Evolutionary conservation across 768 basidiomycete genomes (phyloP).

Genomic region (Auricularia sp.): DNA sequence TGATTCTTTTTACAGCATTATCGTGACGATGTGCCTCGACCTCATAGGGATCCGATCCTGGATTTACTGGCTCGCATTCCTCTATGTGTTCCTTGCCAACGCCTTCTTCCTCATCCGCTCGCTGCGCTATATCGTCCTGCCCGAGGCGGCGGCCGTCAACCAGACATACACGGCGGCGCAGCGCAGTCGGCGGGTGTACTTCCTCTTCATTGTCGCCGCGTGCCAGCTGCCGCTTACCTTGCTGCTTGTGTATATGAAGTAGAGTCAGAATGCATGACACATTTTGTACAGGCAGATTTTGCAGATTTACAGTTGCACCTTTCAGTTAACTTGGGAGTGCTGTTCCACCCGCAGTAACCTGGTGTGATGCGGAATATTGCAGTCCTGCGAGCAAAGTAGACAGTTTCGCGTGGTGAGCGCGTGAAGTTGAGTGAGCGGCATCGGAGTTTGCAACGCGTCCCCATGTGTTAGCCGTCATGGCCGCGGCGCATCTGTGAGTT

Average conservation of each 20-base stretch:
- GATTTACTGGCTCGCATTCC: slow-evolving; percentile 60
- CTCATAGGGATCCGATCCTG: slow-evolving; percentile 54
- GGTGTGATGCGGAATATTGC: too few relatives aligned
- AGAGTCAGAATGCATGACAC: neutral
- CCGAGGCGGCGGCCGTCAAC: slow-evolving; percentile 54
- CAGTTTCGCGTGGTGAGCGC: too few relatives aligned
- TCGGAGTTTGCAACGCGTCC: too few relatives aligned
- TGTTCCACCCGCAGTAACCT: too few relatives aligned
- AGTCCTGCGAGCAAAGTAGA: too few relatives aligned
- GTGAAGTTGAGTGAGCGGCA: too few relatives aligned
- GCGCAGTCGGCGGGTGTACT: slow-evolving; percentile 75
- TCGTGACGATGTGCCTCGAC: slow-evolving; percentile 64
- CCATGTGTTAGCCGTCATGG: neutral
- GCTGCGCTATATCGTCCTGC: slow-evolving; percentile 81
- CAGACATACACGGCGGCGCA: slow-evolving; percentile 68
- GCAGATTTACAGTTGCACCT: too few relatives aligned
- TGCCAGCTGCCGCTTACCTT: slow-evolving; percentile 81
- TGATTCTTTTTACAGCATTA: slow-evolving; percentile 48
- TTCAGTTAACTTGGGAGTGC: too few relatives aligned
- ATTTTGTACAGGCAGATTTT: too few relatives aligned
- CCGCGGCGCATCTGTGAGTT: neutral
- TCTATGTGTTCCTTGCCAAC: slow-evolving; percentile 82
- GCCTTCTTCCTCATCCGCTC: slow-evolving; percentile 91
- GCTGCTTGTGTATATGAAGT: slow-evolving; percentile 40
- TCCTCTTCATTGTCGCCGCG: slow-evolving; percentile 79